Base-by-base conservation (phyloP, 2,329 filamentous ascomycete genomes). In the Fusarium beomiforme region DNA sequence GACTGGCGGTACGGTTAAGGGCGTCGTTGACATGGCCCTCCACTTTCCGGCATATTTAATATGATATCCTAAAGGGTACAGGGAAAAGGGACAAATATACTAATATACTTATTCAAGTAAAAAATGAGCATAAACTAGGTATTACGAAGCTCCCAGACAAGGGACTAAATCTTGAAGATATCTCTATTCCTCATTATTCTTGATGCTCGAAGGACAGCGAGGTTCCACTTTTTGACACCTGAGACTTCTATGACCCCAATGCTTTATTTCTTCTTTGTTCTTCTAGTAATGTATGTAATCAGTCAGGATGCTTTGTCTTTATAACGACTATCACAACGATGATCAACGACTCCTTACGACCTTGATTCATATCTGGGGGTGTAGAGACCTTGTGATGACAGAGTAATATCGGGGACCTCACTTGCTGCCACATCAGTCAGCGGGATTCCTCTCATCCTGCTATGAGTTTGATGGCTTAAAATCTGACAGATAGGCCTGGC, bases 381-480 rank as follows among this genome's bases (percentile, higher is more conserved):
- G 76, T 79, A 17, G 88, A 91, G 88, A 91, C 66, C 78, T 92
- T 59, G 75, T 83, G 47, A 92, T 92, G 90, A 5, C 88, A 87
- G 49, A 87, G 89, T 3, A 85, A 93, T 74, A 87, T 92, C 90
- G 1, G 92, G 90, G 90, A 89, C 92, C 66, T 85, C 84, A 49
- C 89, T 89, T 11, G 85, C 89, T n/a, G 84, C 87, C 41, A 87
- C 87, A 81, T 73, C 36, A 69, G 73, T 42, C 16, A 53, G 33
- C 2, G 8, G 39, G 12, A 2, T 8, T 16, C 49, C 21, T 12
- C 8, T 11, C n/a, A 21, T 19, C 19, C 21, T 19, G 26, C 54
- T n/a, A 19, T 17, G 12, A 34, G 43, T 26, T 29, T 60, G 17
- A 60, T 46, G 11, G 17, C 29, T 47, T 29, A 11, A 29, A 29